Evolutionary conservation across 768 basidiomycete genomes (phyloP).

Genomic region (Tricholoma saponaceum): DNA sequence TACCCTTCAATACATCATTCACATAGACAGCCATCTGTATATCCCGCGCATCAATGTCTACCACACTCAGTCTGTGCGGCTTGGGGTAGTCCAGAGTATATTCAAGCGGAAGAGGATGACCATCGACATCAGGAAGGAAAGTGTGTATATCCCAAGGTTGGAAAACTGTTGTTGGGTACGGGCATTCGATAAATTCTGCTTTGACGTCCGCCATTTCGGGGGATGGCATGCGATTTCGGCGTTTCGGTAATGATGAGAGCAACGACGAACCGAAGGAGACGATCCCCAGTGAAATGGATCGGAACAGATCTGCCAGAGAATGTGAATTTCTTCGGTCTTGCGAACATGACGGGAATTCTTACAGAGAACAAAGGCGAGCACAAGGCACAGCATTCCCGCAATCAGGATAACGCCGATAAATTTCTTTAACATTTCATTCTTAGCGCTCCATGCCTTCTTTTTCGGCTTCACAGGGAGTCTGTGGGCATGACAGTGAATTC

Average conservation of each 20-base stretch:
- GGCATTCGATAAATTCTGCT: not conserved
- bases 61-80: constrained; percentile 13
- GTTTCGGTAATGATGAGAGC: not conserved
- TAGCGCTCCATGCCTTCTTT: no score
- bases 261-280: not conserved
- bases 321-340: not conserved
- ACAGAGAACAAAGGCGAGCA: not conserved
- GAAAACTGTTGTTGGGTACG: constrained; percentile 4
- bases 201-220: not conserved
- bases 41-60: constrained; percentile 18
- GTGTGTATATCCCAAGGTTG: constrained; percentile 10
- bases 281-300: no score
- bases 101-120: constrained; percentile 13
- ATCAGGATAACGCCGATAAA: not conserved
- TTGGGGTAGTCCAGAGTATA: constrained; percentile 17
- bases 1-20: constrained; percentile 11
- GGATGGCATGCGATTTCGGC: no score
- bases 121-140: constrained; percentile 15
- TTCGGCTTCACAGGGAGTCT: not conserved
- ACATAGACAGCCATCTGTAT: constrained; percentile 16
- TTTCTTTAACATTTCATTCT: not conserved
- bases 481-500: no score
- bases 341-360: not conserved
- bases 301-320: no score
- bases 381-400: not conserved